Conservation (phyloP, 495 filamentous ascomycete species). For the Daldinia bambusicola region DNA sequence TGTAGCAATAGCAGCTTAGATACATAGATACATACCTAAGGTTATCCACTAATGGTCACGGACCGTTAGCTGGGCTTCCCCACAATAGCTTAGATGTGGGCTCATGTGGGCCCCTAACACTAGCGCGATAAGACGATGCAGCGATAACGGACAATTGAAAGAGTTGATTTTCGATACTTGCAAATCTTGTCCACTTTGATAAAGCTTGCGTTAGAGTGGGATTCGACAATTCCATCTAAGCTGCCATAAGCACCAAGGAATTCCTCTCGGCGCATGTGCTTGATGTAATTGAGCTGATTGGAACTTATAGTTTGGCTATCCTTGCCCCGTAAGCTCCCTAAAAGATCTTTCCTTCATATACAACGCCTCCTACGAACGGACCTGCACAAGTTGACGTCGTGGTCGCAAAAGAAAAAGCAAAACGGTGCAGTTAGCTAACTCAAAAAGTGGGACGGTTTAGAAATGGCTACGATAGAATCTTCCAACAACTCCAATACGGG, state of each 20-base stretch:
- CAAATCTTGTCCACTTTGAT: constrained; percentile 4
- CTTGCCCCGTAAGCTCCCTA: constrained; percentile 13
- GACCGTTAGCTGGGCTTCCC: too few relatives aligned
- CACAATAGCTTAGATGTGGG: too few relatives aligned
- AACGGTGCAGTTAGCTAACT: constrained; percentile 46
- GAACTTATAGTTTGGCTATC: constrained; percentile 14
- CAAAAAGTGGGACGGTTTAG: constrained; percentile 19
- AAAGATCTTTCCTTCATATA: not conserved
- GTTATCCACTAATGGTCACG: too few relatives aligned
- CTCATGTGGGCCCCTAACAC: not conserved
- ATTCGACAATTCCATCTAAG: not conserved
- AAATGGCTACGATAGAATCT: constrained; percentile 3
- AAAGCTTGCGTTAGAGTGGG: not conserved
- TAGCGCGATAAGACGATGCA: not conserved
- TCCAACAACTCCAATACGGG: constrained; percentile 34
- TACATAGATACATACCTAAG: too few relatives aligned
- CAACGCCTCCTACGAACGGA: constrained; percentile 6
- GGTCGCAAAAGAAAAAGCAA: constrained; percentile 17
- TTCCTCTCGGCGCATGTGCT: constrained; percentile 15
- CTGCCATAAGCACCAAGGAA: constrained; percentile 5
- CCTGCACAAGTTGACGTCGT: constrained; percentile 14
- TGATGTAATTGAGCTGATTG: constrained; percentile 19
- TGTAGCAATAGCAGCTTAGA: too few relatives aligned
- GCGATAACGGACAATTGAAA: constrained; percentile 16
- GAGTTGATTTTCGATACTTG: constrained; percentile 22